Conservation (phyloP, 1,284 basidiomycete species). For the Cryptococcus neoformans region DNA sequence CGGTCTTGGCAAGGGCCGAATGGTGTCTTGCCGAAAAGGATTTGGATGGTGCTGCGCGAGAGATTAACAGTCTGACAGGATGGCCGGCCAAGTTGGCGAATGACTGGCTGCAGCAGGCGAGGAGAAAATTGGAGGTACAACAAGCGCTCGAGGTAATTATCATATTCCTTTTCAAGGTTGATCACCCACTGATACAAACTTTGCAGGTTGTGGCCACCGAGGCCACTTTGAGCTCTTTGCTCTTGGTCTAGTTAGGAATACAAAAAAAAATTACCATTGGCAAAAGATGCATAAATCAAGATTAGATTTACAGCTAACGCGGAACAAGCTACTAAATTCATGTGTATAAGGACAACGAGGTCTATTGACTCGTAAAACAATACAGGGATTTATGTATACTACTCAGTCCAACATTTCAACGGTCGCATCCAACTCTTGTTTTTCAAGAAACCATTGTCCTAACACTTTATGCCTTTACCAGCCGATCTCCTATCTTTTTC, state of each 20-base stretch:
- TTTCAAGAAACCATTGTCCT: too few relatives aligned
- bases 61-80: constrained; percentile 86
- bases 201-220: constrained; percentile 74
- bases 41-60: constrained; percentile 82
- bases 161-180: constrained; percentile 22
- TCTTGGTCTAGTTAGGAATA: constrained; percentile 43
- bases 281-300: constrained; percentile 7
- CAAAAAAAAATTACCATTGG: background rate
- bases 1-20: constrained; percentile 85
- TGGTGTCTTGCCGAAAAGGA: constrained; percentile 88
- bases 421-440: too few relatives aligned
- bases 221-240: constrained; percentile 59
- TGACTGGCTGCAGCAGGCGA: constrained; percentile 91
- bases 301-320: background rate
- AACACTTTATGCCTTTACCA: too few relatives aligned
- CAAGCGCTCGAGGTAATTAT: constrained; percentile 77
- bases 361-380: too few relatives aligned
- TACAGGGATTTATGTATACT: too few relatives aligned
- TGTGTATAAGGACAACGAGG: too few relatives aligned
- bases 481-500: too few relatives aligned
- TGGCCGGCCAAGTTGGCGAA: constrained; percentile 76
- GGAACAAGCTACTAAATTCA: background rate
- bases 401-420: too few relatives aligned
- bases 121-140: constrained; percentile 83
- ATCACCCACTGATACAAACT: background rate